These are phyloP conservation scores for Aphanocladium album DNA, from an alignment of 2,329 filamentous ascomycete genomes.

Conservation along the genomic window DNA sequence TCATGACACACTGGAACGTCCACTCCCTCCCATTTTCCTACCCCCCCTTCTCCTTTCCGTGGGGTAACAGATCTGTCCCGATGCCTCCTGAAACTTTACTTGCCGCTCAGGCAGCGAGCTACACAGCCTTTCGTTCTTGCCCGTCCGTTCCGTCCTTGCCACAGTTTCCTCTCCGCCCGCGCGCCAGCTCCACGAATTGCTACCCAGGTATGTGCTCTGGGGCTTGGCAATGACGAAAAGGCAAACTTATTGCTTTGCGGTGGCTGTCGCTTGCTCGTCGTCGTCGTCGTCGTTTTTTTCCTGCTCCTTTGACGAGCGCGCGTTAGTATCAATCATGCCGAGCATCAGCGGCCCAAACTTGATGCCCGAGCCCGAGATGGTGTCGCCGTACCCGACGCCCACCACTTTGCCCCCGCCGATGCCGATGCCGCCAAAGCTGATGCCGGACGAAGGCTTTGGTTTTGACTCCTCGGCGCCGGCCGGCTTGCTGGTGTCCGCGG, in stretches of 20 bases:
- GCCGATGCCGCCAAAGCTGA: not conserved
- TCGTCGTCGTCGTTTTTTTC: no score
- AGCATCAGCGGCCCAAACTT: conserved; percentile 1
- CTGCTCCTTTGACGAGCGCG: not conserved
- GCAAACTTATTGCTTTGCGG: no score
- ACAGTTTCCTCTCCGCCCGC: not conserved
- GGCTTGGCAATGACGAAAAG: no score
- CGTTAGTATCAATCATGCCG: not conserved
- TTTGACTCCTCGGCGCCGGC: not conserved
- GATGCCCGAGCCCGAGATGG: not conserved
- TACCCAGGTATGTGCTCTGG: no score
- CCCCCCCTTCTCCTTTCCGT: no score
- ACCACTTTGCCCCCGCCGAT: not conserved
- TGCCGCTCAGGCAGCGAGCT: no score
- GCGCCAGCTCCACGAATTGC: no score
- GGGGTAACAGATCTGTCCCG: no score
- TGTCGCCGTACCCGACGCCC: not conserved
- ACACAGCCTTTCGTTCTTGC: no score
- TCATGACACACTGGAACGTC: no score
- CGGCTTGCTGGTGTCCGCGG: not conserved
- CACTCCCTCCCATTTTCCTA: no score
- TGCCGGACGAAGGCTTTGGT: not conserved
- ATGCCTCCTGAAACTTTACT: no score
- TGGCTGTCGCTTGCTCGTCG: not conserved
- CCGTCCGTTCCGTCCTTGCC: not conserved